phyloP scores from a whole-genome alignment of 106 monocot genomes.

The Dendrobium chrysotoxum region DNA sequence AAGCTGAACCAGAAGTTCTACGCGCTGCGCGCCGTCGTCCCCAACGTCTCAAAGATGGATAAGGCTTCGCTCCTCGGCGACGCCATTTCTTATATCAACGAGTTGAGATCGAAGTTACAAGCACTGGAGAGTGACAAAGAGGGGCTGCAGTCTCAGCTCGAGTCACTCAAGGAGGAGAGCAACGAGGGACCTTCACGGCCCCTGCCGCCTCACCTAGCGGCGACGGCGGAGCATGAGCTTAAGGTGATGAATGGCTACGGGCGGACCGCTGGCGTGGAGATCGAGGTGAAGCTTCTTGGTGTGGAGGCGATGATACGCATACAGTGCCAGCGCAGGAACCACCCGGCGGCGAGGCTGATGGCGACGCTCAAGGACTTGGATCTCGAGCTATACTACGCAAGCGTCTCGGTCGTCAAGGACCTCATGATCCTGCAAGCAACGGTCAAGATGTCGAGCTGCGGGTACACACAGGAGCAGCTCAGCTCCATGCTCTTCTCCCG shows the following conservation, averaged over 20 bases:
- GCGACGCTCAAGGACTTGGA: constrained; percentile 42
- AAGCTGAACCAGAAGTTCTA: constrained; percentile 97
- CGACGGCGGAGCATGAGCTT: constrained; percentile 4
- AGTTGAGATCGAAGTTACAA: constrained; percentile 39
- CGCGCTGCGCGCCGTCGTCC: constrained; percentile 85
- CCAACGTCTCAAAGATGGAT: constrained; percentile 97
- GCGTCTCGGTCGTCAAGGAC: constrained; percentile 58
- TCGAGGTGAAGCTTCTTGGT: constrained; percentile 62
- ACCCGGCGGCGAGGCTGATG: constrained; percentile 60
- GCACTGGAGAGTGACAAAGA: constrained; percentile 46
- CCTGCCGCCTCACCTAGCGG: neutral
- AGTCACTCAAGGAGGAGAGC: constrained; percentile 30
- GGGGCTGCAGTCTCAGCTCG: constrained; percentile 28
- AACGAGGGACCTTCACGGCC: neutral
- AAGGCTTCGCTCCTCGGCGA: constrained; percentile 93
- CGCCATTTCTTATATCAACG: constrained; percentile 80
- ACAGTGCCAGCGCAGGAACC: constrained; percentile 45
- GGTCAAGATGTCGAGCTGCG: constrained; percentile 41
- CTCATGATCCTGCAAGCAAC: constrained; percentile 79
- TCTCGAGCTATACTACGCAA: constrained; percentile 53
- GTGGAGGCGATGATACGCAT: constrained; percentile 55
- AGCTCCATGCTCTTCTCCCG: constrained; percentile 30
- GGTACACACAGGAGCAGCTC: constrained; percentile 56
- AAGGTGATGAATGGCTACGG: constrained; percentile 8
- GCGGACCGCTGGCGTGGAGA: constrained; percentile 31